Evolutionary conservation across 192 early-diverging fungal genomes (phyloP), one percentile per base, ranked within the genome.

Genomic region (Dissophora globulifera): DNA sequence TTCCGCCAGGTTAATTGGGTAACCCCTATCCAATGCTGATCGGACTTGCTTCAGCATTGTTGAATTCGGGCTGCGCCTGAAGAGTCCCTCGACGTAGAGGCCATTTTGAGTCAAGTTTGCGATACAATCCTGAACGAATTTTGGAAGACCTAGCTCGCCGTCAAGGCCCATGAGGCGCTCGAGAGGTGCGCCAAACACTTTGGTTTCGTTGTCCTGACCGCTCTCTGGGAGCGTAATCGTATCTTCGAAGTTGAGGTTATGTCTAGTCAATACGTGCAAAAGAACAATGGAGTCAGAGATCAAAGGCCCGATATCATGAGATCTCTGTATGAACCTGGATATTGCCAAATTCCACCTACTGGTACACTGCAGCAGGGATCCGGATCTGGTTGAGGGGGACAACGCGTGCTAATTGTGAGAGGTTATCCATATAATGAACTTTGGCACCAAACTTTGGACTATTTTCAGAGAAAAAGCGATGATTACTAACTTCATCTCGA

Each of bases 361-460:
- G 69, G 30, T 83, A 80, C 17, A 94, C 86, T 30, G 83, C 76
- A 19, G 84, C 84, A 7, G 96, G 95, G 29, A 96, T 90, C 19
- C 87, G 83, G 47, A 95, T 86, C 59, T 93, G 89, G 45, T 87
- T 81, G 20, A 95, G 78, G 12, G 92, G 91, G 31, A 96, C 86
- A 8, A 78, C 67, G 45, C 54, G 55, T 15, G 86, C 88, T 33
- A 98, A 83, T 22, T 91, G 81, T 15, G 87, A 80, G 32, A 96
- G 82, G 33, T 78, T 91, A 48, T 90, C 80, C 30, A 96, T 78
- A 82, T 95, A 98, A 58, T 85, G 83, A 10, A 98, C 79, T 79
- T 98, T 98, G 48, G 84, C 80, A 16, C 88, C 82, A 82, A 98
- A 98, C 81, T 98, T 98, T 46, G 95, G 93, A 50, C 96, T 93